Conservation (phyloP, 805 yeast genomes). For the Cyberlindnera samutprakarnensis region DNA sequence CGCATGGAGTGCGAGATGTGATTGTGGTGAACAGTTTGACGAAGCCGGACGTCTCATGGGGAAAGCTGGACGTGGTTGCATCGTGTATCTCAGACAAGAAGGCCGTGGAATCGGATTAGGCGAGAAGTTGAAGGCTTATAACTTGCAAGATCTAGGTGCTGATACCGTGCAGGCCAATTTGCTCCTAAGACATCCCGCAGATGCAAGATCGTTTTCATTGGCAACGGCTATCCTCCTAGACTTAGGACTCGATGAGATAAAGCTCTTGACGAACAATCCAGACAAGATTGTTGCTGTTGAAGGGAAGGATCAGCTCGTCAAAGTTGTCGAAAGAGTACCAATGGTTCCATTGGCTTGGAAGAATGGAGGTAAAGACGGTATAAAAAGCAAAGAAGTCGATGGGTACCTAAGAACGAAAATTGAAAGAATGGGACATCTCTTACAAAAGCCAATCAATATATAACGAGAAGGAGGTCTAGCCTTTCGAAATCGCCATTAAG, state of each 20-base stretch:
- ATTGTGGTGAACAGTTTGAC: slow-evolving; percentile 98
- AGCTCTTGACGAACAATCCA: slow-evolving; percentile 88
- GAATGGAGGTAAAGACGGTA: slow-evolving; percentile 43
- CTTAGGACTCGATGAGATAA: slow-evolving; percentile 63
- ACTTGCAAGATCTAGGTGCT: slow-evolving; percentile 95
- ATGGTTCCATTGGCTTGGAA: slow-evolving; percentile 96
- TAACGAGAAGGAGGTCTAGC: too few species aligned
- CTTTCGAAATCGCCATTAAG: too few species aligned
- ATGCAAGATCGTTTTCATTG: slow-evolving; percentile 86
- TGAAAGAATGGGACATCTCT: slow-evolving; percentile 94
- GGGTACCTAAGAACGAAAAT: slow-evolving; percentile 91
- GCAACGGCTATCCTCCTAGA: slow-evolving; percentile 92
- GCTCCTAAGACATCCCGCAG: slow-evolving; percentile 92
- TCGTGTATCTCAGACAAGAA: slow-evolving; percentile 93
- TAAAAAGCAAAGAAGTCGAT: slow-evolving; percentile 79
- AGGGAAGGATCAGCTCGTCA: slow-evolving; percentile 66
- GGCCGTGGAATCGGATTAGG: slow-evolving; percentile 99
- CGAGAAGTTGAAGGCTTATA: slow-evolving; percentile 93
- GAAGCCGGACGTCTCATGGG: slow-evolving; percentile 97
- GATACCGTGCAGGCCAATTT: slow-evolving; percentile 97
- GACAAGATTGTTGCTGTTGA: slow-evolving; percentile 94
- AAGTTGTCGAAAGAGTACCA: slow-evolving; percentile 84
- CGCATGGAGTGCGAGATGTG: slow-evolving; percentile 98
- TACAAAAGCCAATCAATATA: slow-evolving; percentile 37
- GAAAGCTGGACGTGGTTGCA: slow-evolving; percentile 79